Percentiles rank a stretch among this genome's conserved stretches.
Evolutionary conservation across 192 early-diverging fungal genomes (phyloP).

Genomic region (Mortierella hygrophila): DNA sequence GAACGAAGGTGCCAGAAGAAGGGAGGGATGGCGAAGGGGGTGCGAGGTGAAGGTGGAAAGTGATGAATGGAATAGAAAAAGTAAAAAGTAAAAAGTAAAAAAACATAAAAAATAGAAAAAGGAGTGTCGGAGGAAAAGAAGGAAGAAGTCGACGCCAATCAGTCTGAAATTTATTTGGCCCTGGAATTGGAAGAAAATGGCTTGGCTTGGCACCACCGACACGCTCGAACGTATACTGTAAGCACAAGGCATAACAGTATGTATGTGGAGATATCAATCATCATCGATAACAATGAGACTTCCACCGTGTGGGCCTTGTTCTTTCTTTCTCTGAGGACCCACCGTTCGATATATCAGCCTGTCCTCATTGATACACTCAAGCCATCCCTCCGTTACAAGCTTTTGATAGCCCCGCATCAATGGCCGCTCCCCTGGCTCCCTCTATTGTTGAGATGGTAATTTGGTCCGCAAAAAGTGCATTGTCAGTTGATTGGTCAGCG

Average conservation of each 20-base stretch:
- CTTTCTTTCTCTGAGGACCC: not conserved
- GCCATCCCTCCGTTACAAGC: not conserved
- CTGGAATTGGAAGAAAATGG: not conserved
- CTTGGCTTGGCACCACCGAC: not conserved
- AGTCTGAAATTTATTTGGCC: not conserved
- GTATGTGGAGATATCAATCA: not conserved
- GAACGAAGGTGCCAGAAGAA: conserved; percentile 1
- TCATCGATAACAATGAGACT: not conserved
- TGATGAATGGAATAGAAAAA: not conserved
- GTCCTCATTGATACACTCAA: conserved; percentile 2
- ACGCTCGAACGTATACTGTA: not conserved
- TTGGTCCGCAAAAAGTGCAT: conserved; percentile 13
- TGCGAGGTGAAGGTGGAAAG: not conserved
- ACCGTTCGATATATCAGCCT: conserved; percentile 7
- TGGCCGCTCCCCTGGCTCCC: not conserved
- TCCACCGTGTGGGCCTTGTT: not conserved
- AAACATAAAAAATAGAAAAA: not conserved
- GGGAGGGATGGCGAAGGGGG: not conserved
- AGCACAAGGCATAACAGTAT: not conserved
- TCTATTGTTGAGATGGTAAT: not conserved
- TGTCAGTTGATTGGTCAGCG: not conserved
- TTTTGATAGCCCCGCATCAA: conserved; percentile 2
- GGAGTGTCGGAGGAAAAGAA: not conserved
- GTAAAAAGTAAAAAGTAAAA: conserved; percentile 4
- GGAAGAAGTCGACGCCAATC: not conserved